Conservation (phyloP, 768 basidiomycete genomes). For the Roridomyces roridus region DNA sequence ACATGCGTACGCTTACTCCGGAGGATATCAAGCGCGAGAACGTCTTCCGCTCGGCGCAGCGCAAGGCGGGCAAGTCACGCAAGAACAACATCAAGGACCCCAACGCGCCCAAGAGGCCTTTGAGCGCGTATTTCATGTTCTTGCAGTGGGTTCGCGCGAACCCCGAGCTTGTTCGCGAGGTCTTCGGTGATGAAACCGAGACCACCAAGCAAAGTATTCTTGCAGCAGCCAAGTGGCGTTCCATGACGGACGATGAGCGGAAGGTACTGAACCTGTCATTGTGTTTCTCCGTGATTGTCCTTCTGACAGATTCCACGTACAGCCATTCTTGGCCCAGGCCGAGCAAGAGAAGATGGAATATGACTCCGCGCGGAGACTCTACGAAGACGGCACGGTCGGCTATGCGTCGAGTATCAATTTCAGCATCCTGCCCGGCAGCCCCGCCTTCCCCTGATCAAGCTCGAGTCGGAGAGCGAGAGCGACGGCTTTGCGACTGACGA, state of each 20-base stretch:
- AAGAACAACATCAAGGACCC: slow-evolving; percentile 97
- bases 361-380: slow-evolving; percentile 82
- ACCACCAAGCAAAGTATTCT: slow-evolving; percentile 95
- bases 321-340: slow-evolving; percentile 94
- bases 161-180: slow-evolving; percentile 71
- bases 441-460: slow-evolving; percentile 65
- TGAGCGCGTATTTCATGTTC: slow-evolving; percentile 96
- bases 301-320: slow-evolving; percentile 9
- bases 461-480: slow-evolving; percentile 75
- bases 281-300: slow-evolving; percentile 14
- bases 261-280: slow-evolving; percentile 59
- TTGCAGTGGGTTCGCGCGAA: slow-evolving; percentile 88
- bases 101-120: slow-evolving; percentile 95
- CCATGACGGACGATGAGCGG: slow-evolving; percentile 91
- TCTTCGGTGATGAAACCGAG: slow-evolving; percentile 91
- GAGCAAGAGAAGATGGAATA: slow-evolving; percentile 97
- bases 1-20: slow-evolving; percentile 88
- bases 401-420: slow-evolving; percentile 82
- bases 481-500: slow-evolving; percentile 64
- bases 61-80: slow-evolving; percentile 90
- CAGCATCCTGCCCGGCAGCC: slow-evolving; percentile 77
- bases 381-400: slow-evolving; percentile 81
- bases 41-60: slow-evolving; percentile 86
- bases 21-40: slow-evolving; percentile 97
- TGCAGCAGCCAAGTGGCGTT: slow-evolving; percentile 92